Base-by-base conservation (phyloP, 768 basidiomycete species). In the Suillus hirtellus region DNA sequence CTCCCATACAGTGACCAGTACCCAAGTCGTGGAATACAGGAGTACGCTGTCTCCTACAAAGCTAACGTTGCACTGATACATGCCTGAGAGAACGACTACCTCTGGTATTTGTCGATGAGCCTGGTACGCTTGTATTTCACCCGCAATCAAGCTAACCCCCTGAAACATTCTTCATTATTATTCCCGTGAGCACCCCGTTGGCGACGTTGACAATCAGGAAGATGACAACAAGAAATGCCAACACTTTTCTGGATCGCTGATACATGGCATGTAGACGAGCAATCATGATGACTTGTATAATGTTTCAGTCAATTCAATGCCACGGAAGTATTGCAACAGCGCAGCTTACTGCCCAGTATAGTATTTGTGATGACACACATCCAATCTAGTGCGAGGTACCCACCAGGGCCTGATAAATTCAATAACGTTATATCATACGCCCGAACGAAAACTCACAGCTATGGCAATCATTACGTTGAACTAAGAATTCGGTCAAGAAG, bases 201-300 rank as follows among this genome's bases (percentile, higher is more conserved):
- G 27, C 15, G 27, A 52, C 31, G 50, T 52, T 52, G 17, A 52
- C 9, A 31, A 27, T 27, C 27, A 52, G 8, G 50, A 52, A 52
- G 17, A 19, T 19, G 17, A 17, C 17, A 52, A 52, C 27, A 17
- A 52, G 50, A 31, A 52, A 52, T 31, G 14, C 19, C 9, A 52
- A 2, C 50, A 52, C 27, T 1, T 31, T 52, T 17, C 50, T 52
- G 17, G 50, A 52, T 52, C 9, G 27, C 27, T 52, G 50, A 31
- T 52, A 52, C 50, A 52, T 52, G 27, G 50, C 50, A 52, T 52
- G 4, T 52, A 52, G 19, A 15, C 50, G 50, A 52, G 27, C 3
- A 31, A 52, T 52, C 27, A 31, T 52, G 9, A 52, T 31, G 15
- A 52, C 50, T 52, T 31, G 50, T 10, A 4, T 31, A 10, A 52